Base-by-base conservation (phyloP, 805 yeast genomes). In the Debaryomyces tyrocola region DNA sequence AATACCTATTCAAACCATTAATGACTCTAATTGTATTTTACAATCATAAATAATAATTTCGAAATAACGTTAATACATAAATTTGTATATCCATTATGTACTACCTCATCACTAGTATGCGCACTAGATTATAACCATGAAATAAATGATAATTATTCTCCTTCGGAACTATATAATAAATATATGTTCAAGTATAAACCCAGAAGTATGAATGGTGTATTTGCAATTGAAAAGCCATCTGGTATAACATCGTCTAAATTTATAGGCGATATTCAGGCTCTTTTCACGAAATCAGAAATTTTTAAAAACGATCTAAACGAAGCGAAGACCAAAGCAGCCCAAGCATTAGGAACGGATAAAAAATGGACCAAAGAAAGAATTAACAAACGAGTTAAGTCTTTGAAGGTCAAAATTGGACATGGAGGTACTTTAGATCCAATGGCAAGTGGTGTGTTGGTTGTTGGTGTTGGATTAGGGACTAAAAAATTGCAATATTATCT, bases 401-500 rank as follows among this genome's bases (percentile, higher is more conserved):
- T 79, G 4, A 84, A 83, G 56, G 83, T 91, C 29, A 94, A 94
- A 59, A 85, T 92, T 74, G 99, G 99, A 1, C 99, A 94, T 64
- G 99, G 99, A 15, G 99, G 99, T 8, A 94, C 99, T 0, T 72
- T 94, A 33, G 99, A 94, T 59, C 97, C 98, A 0, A 67, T 88
- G 37, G 99, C 99, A 0, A 83, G 90, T n/a, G 99, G 99, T 9
- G 91, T 92, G 0, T 65, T 88, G 36, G 92, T 95, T 1, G 75
- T 94, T 45, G 99, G 99, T 4, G 80, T 94, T n/a, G 97, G 97
- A 5, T 51, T 74, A 1, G 99, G 99, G 2, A 94, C 99, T 2
- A 95, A 92, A 63, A 73, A 79, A 60, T 70, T 94, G 37, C 85
- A 82, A 46, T 73, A 79, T 49, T 90, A 86, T 58, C 73, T 92